Percentiles rank a stretch among this genome's conserved stretches.
Evolutionary conservation across 2,329 filamentous ascomycete species (phyloP).

Genomic region (Diatrype stigma): DNA sequence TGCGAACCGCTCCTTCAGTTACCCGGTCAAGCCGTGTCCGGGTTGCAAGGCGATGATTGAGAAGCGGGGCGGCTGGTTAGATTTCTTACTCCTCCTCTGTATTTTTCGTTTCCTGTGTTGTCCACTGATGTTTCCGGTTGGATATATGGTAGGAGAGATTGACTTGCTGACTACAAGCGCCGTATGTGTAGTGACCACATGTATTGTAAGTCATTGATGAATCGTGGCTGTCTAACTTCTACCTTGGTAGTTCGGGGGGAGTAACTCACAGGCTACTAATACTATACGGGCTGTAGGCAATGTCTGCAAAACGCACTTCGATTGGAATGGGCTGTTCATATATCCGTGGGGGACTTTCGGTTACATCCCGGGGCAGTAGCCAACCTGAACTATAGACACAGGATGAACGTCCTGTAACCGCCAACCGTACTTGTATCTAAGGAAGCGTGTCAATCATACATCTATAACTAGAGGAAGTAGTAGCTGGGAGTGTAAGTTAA

Average conservation of each 20-base stretch:
- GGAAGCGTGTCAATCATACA: too few relatives aligned
- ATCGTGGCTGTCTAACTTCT: background rate
- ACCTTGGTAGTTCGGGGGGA: too few relatives aligned
- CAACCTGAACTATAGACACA: too few relatives aligned
- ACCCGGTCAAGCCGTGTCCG: conserved; percentile 35
- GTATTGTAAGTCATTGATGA: conserved; percentile 31
- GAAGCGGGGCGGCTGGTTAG: conserved; percentile 39
- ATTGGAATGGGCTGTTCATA: background rate
- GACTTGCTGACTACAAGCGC: conserved; percentile 16
- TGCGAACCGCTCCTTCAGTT: conserved; percentile 16
- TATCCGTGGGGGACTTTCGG: background rate
- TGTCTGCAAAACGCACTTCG: background rate
- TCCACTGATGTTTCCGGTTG: background rate
- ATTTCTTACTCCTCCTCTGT: conserved; percentile 2
- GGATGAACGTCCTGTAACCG: too few relatives aligned
- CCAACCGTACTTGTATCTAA: too few relatives aligned
- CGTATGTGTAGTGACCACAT: conserved; percentile 31
- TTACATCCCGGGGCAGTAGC: background rate
- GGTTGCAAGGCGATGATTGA: conserved; percentile 36
- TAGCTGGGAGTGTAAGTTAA: too few relatives aligned
- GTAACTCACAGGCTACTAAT: background rate
- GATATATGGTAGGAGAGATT: too few relatives aligned
- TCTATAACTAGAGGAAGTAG: too few relatives aligned
- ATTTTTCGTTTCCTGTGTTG: background rate
- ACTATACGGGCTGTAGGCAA: background rate